These are phyloP conservation scores for Phyllostachys edulis DNA, from an alignment of 176 grass and related monocot species.

Conservation along the genomic window DNA sequence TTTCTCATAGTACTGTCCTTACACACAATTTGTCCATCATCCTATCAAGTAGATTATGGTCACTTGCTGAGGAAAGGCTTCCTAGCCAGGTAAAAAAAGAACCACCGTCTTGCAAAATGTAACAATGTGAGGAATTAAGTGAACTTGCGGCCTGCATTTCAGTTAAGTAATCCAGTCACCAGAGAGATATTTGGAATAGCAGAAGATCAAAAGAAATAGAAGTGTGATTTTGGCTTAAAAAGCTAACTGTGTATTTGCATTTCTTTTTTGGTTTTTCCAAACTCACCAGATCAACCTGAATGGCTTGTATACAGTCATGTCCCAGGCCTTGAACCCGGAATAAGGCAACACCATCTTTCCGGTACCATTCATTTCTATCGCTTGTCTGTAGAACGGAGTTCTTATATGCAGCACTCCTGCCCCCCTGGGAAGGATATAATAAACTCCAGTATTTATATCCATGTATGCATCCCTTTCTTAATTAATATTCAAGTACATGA, in stretches of 20 bases:
- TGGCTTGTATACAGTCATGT: slow-evolving; percentile 69
- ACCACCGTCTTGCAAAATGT: slow-evolving; percentile 72
- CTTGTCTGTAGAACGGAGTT: slow-evolving; percentile 40
- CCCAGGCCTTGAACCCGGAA: slow-evolving; percentile 82
- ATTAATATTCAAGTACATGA: slow-evolving; percentile 3
- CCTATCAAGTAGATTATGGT: slow-evolving; percentile 62
- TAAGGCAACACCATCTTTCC: slow-evolving; percentile 53
- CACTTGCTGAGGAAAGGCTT: slow-evolving; percentile 50
- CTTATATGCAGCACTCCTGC: slow-evolving; percentile 68
- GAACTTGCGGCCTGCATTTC: slow-evolving; percentile 54
- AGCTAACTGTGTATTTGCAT: too few relatives aligned
- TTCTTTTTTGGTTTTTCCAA: neutral
- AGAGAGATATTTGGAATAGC: neutral
- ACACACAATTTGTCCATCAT: slow-evolving; percentile 70
- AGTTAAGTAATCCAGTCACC: slow-evolving; percentile 14
- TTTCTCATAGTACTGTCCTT: slow-evolving; percentile 31
- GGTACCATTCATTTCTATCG: slow-evolving; percentile 36
- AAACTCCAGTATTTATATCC: slow-evolving; percentile 26
- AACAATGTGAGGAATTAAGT: slow-evolving; percentile 77
- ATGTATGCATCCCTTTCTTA: neutral
- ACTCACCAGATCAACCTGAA: slow-evolving; percentile 89
- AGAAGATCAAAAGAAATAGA: neutral
- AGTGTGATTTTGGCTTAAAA: neutral
- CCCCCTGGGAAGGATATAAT: slow-evolving; percentile 44
- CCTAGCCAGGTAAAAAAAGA: slow-evolving; percentile 70